Percentiles rank a stretch among this genome's conserved stretches.
These are phyloP conservation scores for Astrocystis sublimbata DNA, from an alignment of 495 filamentous ascomycete species.

Conservation along the genomic window DNA sequence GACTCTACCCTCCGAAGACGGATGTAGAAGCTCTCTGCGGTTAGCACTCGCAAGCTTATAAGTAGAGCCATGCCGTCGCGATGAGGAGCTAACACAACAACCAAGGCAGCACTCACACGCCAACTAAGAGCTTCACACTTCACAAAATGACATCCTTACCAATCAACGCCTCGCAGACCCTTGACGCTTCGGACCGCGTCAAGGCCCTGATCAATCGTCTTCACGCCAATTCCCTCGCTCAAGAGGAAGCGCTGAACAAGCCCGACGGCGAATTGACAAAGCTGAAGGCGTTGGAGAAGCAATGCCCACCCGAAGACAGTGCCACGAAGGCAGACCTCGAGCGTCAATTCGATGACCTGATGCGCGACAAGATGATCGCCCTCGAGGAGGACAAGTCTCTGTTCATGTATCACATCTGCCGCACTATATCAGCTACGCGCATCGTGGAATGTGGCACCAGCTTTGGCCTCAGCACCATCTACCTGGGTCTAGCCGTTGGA, in stretches of 20 bases:
- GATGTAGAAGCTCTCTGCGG: not conserved
- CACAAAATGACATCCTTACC: conserved; percentile 6
- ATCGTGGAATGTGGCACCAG: conserved; percentile 60
- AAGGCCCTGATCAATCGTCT: conserved; percentile 11
- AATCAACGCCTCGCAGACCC: conserved; percentile 1
- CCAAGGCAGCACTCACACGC: not conserved
- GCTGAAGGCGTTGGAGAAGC: not conserved
- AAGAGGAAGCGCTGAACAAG: conserved; percentile 16
- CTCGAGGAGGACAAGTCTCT: conserved; percentile 55
- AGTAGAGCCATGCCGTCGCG: not conserved
- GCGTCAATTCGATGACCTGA: conserved; percentile 15
- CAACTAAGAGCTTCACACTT: not conserved
- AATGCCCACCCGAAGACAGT: not conserved
- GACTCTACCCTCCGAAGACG: not conserved
- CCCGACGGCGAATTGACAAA: not conserved
- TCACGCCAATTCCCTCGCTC: conserved; percentile 8
- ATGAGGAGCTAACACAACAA: not conserved
- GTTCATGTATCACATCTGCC: conserved; percentile 49
- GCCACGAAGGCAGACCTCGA: not conserved
- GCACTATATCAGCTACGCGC: conserved; percentile 44
- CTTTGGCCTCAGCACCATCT: conserved; percentile 62
- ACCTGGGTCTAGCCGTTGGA: conserved; percentile 56
- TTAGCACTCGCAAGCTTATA: not conserved
- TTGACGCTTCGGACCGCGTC: conserved; percentile 15
- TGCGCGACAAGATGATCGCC: conserved; percentile 47